Conservation (phyloP, 371 early-diverging fungal species). For the Chytridium lagenaria region DNA sequence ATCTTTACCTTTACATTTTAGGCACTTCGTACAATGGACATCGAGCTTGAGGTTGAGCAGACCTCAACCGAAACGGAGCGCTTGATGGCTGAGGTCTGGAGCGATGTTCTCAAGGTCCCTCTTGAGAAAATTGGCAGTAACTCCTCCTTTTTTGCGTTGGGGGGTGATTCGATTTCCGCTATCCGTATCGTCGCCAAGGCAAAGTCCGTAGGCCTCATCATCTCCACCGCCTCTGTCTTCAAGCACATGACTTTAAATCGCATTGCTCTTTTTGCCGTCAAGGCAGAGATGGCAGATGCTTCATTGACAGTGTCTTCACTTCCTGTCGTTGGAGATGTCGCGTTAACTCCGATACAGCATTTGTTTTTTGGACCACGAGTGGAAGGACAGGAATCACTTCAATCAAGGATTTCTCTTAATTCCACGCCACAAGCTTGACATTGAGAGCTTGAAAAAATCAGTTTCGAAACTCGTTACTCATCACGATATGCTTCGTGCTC, state of each 20-base stretch:
- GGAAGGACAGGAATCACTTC: conserved; percentile 24
- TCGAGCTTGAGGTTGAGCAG: conserved; percentile 10
- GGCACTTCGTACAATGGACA: background rate
- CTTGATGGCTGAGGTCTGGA: conserved; percentile 24
- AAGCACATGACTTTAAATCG: conserved; percentile 4
- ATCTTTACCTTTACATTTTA: background rate
- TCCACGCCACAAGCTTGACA: background rate
- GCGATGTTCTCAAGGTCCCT: conserved; percentile 20
- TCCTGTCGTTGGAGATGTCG: conserved; percentile 13
- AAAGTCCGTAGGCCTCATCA: background rate
- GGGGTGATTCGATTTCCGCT: conserved; percentile 39
- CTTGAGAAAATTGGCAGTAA: conserved; percentile 1
- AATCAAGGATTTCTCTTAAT: conserved; percentile 31
- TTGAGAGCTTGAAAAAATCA: background rate
- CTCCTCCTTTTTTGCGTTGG: conserved; percentile 39
- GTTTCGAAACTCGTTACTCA: background rate
- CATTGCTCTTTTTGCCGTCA: background rate
- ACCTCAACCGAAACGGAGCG: conserved; percentile 23
- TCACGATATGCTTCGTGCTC: conserved; percentile 31
- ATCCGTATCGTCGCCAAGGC: conserved; percentile 23
- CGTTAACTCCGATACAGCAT: conserved; percentile 31
- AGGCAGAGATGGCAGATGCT: background rate
- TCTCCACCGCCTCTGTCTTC: conserved; percentile 16
- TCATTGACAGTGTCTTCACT: background rate
- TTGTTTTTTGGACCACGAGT: conserved; percentile 18